Evolutionary conservation across 1,284 basidiomycete species (phyloP).

Genomic region (Nidula niveotomentosa): DNA sequence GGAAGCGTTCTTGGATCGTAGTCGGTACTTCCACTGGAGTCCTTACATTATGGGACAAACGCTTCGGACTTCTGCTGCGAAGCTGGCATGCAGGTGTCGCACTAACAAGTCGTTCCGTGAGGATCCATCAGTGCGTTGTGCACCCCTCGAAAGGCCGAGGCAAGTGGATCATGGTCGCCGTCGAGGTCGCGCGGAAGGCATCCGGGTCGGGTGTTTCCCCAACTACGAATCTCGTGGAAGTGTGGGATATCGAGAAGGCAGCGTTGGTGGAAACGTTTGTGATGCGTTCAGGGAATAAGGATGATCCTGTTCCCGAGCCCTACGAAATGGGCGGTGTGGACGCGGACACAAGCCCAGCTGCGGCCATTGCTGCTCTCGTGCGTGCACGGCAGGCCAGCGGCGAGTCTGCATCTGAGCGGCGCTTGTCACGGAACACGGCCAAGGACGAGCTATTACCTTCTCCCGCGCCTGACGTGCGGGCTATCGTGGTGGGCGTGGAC

Average conservation of each 20-base stretch:
- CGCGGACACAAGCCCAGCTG: conserved; percentile 61
- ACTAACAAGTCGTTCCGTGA: conserved; percentile 46
- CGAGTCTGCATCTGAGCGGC: conserved; percentile 21
- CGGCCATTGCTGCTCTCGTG: conserved; percentile 63
- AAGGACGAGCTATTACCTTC: conserved; percentile 36
- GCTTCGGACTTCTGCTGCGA: conserved; percentile 88
- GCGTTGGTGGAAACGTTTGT: conserved; percentile 67
- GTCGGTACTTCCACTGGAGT: conserved; percentile 86
- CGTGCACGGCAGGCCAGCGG: conserved; percentile 38
- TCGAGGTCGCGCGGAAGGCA: conserved; percentile 50
- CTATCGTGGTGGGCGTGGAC: conserved; percentile 66
- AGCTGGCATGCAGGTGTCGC: conserved; percentile 82
- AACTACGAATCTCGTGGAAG: conserved; percentile 60
- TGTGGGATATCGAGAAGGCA: conserved; percentile 79
- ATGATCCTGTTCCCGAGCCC: conserved; percentile 50
- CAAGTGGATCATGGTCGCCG: conserved; percentile 86
- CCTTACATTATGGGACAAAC: conserved; percentile 90
- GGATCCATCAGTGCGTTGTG: conserved; percentile 71
- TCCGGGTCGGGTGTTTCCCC: conserved; percentile 29
- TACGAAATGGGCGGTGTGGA: conserved; percentile 48
- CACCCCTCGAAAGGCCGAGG: conserved; percentile 89
- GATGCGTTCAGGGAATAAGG: conserved; percentile 42
- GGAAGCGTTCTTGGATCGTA: conserved; percentile 83
- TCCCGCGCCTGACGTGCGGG: conserved; percentile 61
- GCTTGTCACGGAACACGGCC: conserved; percentile 21